Conservation (phyloP, 345 rosid species). For the Populus ilicifolia region DNA sequence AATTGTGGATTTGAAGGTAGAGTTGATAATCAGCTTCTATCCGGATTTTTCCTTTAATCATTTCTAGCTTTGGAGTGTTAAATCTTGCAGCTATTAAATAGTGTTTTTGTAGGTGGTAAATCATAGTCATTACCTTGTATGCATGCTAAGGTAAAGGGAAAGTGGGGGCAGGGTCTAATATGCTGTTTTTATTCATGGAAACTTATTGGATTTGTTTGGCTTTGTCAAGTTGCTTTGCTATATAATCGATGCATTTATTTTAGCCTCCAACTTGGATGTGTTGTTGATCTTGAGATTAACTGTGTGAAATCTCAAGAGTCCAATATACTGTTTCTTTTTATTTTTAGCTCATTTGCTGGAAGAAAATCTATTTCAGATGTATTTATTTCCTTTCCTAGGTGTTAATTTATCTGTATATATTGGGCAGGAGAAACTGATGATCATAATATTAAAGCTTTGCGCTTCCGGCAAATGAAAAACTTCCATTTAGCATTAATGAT, state of each 20-base stretch:
- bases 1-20: constrained; percentile 96
- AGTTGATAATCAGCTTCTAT: constrained; percentile 2
- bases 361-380: too few relatives aligned
- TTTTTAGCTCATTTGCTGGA: not conserved
- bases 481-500: constrained; percentile 86
- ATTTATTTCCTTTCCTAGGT: not conserved
- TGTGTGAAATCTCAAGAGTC: not conserved
- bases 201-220: too few relatives aligned
- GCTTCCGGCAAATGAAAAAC: constrained; percentile 81
- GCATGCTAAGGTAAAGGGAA: too few relatives aligned
- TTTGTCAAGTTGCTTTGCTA: too few relatives aligned
- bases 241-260: too few relatives aligned
- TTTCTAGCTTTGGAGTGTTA: not conserved
- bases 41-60: not conserved
- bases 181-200: too few relatives aligned
- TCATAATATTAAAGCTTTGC: constrained; percentile 59
- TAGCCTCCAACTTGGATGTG: not conserved
- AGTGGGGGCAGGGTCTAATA: too few relatives aligned
- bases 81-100: not conserved
- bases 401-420: constrained; percentile 5
- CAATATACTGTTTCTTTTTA: not conserved
- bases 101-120: not conserved
- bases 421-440: constrained; percentile 71
- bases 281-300: not conserved
- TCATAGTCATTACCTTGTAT: not conserved